Evolutionary conservation across 2,329 filamentous ascomycete species (phyloP).

Genomic region (Domatiomyces catenatus): DNA sequence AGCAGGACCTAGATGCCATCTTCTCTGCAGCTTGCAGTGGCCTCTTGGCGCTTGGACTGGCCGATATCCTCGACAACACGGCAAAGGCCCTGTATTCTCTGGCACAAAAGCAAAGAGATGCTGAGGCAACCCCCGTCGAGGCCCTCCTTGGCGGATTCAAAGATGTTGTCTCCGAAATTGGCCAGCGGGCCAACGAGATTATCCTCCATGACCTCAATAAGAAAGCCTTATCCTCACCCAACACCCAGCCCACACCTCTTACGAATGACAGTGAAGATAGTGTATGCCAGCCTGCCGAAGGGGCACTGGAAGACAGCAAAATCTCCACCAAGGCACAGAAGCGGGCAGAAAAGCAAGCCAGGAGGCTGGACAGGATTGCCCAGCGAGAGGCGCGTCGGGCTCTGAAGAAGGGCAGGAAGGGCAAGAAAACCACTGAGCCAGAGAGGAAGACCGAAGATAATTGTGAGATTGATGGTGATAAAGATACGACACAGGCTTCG

Average conservation of each 20-base stretch:
- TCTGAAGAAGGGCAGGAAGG: background rate
- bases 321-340: background rate
- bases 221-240: background rate
- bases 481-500: background rate
- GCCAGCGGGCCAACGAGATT: slow-evolving; percentile 14
- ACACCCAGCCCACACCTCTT: background rate
- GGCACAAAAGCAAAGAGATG: slow-evolving; percentile 23
- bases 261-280: background rate
- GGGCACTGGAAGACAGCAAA: background rate
- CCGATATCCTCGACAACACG: slow-evolving; percentile 24
- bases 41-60: slow-evolving; percentile 23
- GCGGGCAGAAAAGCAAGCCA: background rate
- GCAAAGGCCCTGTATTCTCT: slow-evolving; percentile 23
- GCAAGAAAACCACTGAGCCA: background rate
- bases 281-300: background rate
- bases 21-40: slow-evolving; percentile 23
- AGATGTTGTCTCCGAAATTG: slow-evolving; percentile 27
- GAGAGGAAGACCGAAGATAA: background rate
- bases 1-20: slow-evolving; percentile 19
- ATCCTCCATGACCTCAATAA: background rate
- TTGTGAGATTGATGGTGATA: background rate
- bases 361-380: background rate
- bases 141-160: slow-evolving; percentile 25
- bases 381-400: background rate
- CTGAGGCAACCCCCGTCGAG: slow-evolving; percentile 24